A percentile compares a stretch with the other conserved stretches of the same genome.
Evolutionary conservation across 768 basidiomycete genomes (phyloP).

Genomic region (Phanerodontia chrysosporium): DNA sequence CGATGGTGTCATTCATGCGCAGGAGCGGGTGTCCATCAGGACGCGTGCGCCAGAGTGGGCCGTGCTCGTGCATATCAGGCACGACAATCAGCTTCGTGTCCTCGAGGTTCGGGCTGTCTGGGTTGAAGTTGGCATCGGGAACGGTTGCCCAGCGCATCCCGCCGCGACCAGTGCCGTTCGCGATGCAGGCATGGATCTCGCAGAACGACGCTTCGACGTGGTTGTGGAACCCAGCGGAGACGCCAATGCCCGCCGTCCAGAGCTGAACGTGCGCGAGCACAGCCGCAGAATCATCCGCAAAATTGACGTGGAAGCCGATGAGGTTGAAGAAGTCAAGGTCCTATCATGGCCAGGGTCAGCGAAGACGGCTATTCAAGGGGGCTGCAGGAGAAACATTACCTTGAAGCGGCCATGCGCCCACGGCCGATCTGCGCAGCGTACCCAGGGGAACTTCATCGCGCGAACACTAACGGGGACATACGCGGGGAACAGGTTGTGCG

Average conservation of each 20-base stretch:
- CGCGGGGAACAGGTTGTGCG: slow-evolving; percentile 13
- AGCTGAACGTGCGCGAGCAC: slow-evolving; percentile 23
- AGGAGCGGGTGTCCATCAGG: slow-evolving; percentile 2
- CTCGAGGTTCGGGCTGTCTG: background rate
- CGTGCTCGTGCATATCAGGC: slow-evolving; percentile 10
- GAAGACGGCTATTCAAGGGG: background rate
- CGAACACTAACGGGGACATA: slow-evolving; percentile 15
- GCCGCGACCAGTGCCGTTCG: slow-evolving; percentile 6
- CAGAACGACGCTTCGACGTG: slow-evolving; percentile 12
- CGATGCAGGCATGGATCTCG: slow-evolving; percentile 11
- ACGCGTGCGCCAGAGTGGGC: slow-evolving; percentile 7
- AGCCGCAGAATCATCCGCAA: slow-evolving; percentile 23
- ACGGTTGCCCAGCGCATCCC: slow-evolving; percentile 11
- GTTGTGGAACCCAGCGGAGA: slow-evolving; percentile 12
- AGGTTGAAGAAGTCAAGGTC: slow-evolving; percentile 28
- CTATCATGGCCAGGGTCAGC: slow-evolving; percentile 6
- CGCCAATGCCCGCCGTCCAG: slow-evolving; percentile 20
- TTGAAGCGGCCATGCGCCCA: slow-evolving; percentile 21
- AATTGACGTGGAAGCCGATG: slow-evolving; percentile 25
- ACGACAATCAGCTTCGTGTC: slow-evolving; percentile 10
- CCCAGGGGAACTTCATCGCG: slow-evolving; percentile 22
- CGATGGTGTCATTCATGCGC: slow-evolving; percentile 10
- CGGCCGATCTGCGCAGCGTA: slow-evolving; percentile 21
- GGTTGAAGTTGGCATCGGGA: slow-evolving; percentile 3
- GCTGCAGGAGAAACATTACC: slow-evolving; percentile 7